Conservation (phyloP, 108 stramenopile genomes). For the Poteriospumella lacustris region DNA sequence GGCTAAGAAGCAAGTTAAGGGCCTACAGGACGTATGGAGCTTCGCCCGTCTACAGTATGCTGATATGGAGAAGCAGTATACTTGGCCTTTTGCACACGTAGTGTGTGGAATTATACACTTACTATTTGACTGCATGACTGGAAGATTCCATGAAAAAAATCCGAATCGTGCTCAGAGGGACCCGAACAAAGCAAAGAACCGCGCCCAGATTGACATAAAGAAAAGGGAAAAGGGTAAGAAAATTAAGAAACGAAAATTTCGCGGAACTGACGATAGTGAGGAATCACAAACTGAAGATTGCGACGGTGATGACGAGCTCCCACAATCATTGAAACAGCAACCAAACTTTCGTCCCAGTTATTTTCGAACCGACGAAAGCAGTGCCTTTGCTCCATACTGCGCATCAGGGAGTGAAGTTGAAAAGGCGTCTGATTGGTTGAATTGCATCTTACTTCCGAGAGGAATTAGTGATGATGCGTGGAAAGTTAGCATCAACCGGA, state of each 20-base stretch:
- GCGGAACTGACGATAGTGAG: slow-evolving; percentile 5
- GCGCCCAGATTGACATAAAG: background rate
- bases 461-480: background rate
- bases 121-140: background rate
- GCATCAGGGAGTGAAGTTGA: background rate
- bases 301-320: slow-evolving; percentile 20
- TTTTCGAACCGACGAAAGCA: background rate
- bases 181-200: background rate
- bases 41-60: slow-evolving; percentile 16
- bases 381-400: background rate
- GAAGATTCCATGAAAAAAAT: background rate
- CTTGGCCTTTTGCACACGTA: slow-evolving; percentile 14
- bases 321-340: slow-evolving; percentile 11
- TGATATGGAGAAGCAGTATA: slow-evolving; percentile 17
- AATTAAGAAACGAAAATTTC: slow-evolving; percentile 9
- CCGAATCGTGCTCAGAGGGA: background rate
- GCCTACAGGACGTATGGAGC: background rate
- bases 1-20: background rate
- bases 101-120: background rate
- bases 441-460: slow-evolving; percentile 14
- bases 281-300: slow-evolving; percentile 5
- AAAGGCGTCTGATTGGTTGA: background rate
- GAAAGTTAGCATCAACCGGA: slow-evolving; percentile 7
- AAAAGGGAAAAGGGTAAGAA: slow-evolving; percentile 16
- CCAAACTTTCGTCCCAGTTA: background rate